These are phyloP conservation scores for Teunomyces stri DNA, from an alignment of 805 yeast species.

Conservation along the genomic window DNA sequence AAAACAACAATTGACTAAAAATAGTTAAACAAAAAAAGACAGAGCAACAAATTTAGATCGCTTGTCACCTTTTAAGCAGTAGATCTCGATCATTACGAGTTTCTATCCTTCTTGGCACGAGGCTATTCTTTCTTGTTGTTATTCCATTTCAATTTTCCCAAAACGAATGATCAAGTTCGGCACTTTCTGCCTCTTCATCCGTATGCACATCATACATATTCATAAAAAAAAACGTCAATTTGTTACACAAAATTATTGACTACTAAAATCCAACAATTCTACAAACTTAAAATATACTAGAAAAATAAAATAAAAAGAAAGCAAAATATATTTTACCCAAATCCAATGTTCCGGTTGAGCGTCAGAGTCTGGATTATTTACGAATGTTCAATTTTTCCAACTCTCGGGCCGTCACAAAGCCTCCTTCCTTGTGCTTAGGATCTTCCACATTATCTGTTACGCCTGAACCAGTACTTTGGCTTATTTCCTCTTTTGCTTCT, in stretches of 20 bases:
- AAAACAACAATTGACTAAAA: background rate
- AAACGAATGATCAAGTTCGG: background rate
- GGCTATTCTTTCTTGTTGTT: background rate
- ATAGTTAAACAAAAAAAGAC: background rate
- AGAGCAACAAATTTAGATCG: background rate
- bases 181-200: background rate
- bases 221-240: too few species aligned
- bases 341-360: too few species aligned
- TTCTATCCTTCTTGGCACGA: background rate
- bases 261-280: too few species aligned
- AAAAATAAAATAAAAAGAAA: too few species aligned
- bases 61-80: background rate
- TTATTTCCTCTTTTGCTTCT: background rate
- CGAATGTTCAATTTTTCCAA: background rate
- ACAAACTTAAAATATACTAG: too few species aligned
- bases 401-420: slow-evolving; percentile 1
- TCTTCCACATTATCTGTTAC: background rate
- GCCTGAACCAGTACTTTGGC: too few species aligned
- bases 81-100: background rate
- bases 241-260: too few species aligned
- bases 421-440: background rate
- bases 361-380: background rate
- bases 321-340: too few species aligned
- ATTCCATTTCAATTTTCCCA: background rate
- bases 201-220: background rate